phyloP scores from a whole-genome alignment of 2,329 filamentous ascomycete genomes.

The Plenodomus biglobosus region DNA sequence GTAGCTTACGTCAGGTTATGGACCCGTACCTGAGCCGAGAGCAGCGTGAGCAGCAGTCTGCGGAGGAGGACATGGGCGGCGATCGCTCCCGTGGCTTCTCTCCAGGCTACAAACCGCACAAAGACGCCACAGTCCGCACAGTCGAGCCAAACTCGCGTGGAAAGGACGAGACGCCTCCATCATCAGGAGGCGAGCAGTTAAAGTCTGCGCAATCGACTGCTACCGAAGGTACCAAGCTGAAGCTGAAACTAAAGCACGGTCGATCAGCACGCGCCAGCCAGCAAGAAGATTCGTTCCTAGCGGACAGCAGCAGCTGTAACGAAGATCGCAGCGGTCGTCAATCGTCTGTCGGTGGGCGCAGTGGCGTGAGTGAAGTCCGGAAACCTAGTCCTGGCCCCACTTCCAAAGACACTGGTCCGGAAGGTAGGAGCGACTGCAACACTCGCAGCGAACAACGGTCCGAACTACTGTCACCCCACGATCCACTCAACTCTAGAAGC shows the following conservation, averaged over 20 bases:
- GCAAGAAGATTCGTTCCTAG: constrained; percentile 54
- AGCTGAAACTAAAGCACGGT: constrained; percentile 45
- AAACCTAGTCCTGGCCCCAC: constrained; percentile 37
- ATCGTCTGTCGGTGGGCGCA: constrained; percentile 31
- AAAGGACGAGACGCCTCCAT: constrained; percentile 25
- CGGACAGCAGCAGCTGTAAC: constrained; percentile 56
- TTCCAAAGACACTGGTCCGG: constrained; percentile 16
- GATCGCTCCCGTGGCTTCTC: constrained; percentile 65
- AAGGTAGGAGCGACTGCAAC: constrained; percentile 25
- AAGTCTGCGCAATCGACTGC: constrained; percentile 24
- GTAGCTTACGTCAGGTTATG: constrained; percentile 84
- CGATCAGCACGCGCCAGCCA: constrained; percentile 22
- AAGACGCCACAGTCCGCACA: constrained; percentile 69
- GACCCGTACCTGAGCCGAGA: constrained; percentile 68
- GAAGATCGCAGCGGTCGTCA: constrained; percentile 47
- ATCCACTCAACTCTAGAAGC: constrained; percentile 16
- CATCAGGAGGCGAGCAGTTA: constrained; percentile 31
- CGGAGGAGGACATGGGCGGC: constrained; percentile 30
- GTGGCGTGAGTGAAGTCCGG: constrained; percentile 32
- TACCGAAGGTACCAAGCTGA: constrained; percentile 41
- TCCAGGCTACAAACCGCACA: constrained; percentile 72
- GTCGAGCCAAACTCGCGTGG: constrained; percentile 54
- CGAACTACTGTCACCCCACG: constrained; percentile 28
- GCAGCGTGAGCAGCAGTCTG: constrained; percentile 28
- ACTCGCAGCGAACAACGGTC: constrained; percentile 28